Conservation (phyloP, 2,329 filamentous ascomycete species). For the Neopestalotiopsis clavispora region DNA sequence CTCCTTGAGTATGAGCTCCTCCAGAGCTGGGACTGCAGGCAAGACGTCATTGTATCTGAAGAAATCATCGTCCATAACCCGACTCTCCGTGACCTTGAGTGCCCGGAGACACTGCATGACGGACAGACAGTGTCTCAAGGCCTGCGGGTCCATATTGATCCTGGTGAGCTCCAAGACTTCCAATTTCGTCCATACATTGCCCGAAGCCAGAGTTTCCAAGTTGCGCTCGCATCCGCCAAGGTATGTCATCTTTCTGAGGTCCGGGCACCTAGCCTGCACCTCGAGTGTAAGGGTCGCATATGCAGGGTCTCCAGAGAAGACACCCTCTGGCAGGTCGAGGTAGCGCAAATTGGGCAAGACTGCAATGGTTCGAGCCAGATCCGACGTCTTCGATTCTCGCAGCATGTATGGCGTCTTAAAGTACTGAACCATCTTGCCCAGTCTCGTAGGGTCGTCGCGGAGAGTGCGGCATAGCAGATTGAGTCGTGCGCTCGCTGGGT, state of each 20-base stretch:
- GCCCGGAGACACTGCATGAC: slow-evolving; percentile 71
- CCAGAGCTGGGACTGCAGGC: slow-evolving; percentile 75
- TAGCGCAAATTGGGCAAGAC: slow-evolving; percentile 85
- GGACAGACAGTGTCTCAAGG: slow-evolving; percentile 73
- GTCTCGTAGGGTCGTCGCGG: slow-evolving; percentile 71
- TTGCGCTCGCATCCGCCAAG: slow-evolving; percentile 77
- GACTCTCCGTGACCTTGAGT: slow-evolving; percentile 73
- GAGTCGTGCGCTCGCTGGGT: slow-evolving; percentile 77
- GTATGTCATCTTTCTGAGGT: slow-evolving; percentile 90
- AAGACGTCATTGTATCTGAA: slow-evolving; percentile 70
- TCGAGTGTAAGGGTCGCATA: slow-evolving; percentile 82
- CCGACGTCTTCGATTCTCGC: slow-evolving; percentile 82
- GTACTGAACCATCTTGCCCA: slow-evolving; percentile 75
- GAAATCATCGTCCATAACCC: slow-evolving; percentile 77
- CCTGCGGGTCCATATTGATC: slow-evolving; percentile 71
- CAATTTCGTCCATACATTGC: slow-evolving; percentile 70
- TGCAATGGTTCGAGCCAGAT: slow-evolving; percentile 84
- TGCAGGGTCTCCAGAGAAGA: slow-evolving; percentile 79
- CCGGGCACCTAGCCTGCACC: slow-evolving; percentile 80
- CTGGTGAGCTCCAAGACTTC: slow-evolving; percentile 74
- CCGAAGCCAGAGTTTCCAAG: slow-evolving; percentile 71
- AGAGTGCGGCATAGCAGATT: slow-evolving; percentile 82
- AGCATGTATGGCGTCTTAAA: slow-evolving; percentile 96
- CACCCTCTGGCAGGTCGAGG: slow-evolving; percentile 87
- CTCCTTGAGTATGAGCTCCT: slow-evolving; percentile 74